Evolutionary conservation across 2,329 filamentous ascomycete species (phyloP), one percentile per base, ranked within the genome.

Genomic region (Tolypocladium capitatum): DNA sequence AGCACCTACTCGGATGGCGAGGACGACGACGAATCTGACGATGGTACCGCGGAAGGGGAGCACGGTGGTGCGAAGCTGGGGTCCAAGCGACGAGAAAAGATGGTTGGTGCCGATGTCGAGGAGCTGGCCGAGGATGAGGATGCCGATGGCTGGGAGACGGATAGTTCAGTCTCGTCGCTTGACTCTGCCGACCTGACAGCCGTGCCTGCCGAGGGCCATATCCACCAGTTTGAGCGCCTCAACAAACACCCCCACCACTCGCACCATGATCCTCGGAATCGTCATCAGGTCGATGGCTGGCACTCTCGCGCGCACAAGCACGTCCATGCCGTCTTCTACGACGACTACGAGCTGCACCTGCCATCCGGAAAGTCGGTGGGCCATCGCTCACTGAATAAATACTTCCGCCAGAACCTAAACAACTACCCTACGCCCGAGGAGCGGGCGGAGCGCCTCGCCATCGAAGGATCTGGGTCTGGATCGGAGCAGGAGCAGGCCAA

Each of bases 61-160:
- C 68, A 67, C 9, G 72, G 76, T 14, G 86, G 84, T 14, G 82
- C 84, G 51, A 91, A 86, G 63, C 72, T 89, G 11, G 83, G 83
- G 8, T 75, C 74, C 16, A 76, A 74, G 58, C 76, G 83, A 35
- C 62, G 67, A 6, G 63, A 70, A 33, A 77, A 75, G 60, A 63
- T 71, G 5, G 71, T 72, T 35, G 73, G 72, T 42, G 68, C 70
- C 42, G 64, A 79, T 48, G 75, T 70, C 13, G 71, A 67, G 47
- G 65, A 65, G 32, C 61, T 69, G 9, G 71, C 78, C n/a, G 76
- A 76, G 41, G 69, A 71, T 46, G 71, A 69, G 40, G 71, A 75
- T 13, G 80, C 83, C 6, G 88, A 91, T 40, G 89, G 87, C 41
- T 97, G 92, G 91, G 92, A 98, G 68, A 96, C 90, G 0, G 92